Base-by-base conservation (phyloP, 305 asterid genomes). In the Fraxinus angustifolia region DNA sequence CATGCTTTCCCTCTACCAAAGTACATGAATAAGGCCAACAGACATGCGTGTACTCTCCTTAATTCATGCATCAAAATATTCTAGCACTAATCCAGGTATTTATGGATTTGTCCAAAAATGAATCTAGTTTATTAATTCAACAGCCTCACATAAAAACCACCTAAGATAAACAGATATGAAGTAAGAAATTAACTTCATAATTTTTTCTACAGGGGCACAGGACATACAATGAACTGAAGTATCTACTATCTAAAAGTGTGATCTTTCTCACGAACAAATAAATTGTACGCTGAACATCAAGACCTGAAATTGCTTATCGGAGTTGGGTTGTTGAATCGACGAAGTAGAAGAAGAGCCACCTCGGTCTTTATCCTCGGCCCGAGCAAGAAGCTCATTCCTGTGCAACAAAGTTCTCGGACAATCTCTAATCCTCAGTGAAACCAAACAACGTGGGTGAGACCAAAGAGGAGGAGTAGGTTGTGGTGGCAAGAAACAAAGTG, bases 321-420 rank as follows among this genome's bases (percentile, higher is more conserved):
- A 81, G 58, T 82, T 75, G 84, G 80, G 75, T 50, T 83, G 92
- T 80, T 78, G 86, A 80, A 88, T 83, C 84, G 91, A 86, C 75
- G 92, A 82, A 82, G 88, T 76, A 70, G 91, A 76, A 71, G 94
- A 82, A 78, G 86, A 86, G 72, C 67, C 86, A 67, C 45, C 86
- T 4, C 92, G 88, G 77, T 94, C 93, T 73, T 90, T 88, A 6
- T 93, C 94, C 81, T 94, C 96, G 16, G 97, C 98, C 85, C 94
- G 92, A 30, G 87, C 90, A 80, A 91, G 88, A 81, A 91, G 85
- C 82, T 89, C 93, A 83, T 89, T 85, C 75, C 91, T 87, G 73
- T 83, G 88, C 84, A 85, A 80, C 26, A 77, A 79, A 53, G 83
- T 85, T 80, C 82, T 89, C 1, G 84, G 82, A 36, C 82, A 74